These are phyloP conservation scores for Cercophora sp. DNA, from an alignment of 495 filamentous ascomycete genomes.

Conservation along the genomic window DNA sequence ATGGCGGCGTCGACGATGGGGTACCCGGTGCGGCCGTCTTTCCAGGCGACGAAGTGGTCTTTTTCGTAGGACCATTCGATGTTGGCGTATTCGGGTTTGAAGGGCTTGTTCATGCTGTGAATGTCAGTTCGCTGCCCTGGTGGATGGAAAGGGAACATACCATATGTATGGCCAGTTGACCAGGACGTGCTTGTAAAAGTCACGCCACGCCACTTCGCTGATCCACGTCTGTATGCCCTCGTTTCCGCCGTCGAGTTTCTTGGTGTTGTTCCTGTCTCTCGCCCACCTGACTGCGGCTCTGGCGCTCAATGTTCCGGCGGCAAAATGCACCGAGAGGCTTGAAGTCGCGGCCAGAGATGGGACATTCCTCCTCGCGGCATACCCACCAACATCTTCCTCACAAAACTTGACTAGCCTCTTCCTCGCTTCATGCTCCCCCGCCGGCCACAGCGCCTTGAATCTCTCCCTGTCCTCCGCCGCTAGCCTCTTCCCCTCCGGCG, in stretches of 20 bases:
- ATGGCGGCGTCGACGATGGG: slow-evolving; percentile 92
- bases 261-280: slow-evolving; percentile 61
- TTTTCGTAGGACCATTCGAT: slow-evolving; percentile 77
- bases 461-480: slow-evolving; percentile 54
- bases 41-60: slow-evolving; percentile 69
- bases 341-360: slow-evolving; percentile 62
- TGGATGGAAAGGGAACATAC: slow-evolving; percentile 36
- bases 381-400: slow-evolving; percentile 57
- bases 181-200: slow-evolving; percentile 89
- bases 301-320: slow-evolving; percentile 71
- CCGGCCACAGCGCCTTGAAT: slow-evolving; percentile 63
- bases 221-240: slow-evolving; percentile 74
- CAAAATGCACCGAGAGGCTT: slow-evolving; percentile 73
- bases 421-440: slow-evolving; percentile 73
- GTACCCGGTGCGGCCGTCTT: slow-evolving; percentile 71
- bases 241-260: slow-evolving; percentile 65
- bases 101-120: slow-evolving; percentile 83
- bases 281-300: slow-evolving; percentile 69
- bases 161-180: slow-evolving; percentile 86
- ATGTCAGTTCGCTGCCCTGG: slow-evolving; percentile 1
- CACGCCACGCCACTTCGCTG: slow-evolving; percentile 83
- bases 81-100: slow-evolving; percentile 81
- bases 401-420: slow-evolving; percentile 67
- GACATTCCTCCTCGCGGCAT: slow-evolving; percentile 59
- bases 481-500: slow-evolving; percentile 62